Evolutionary conservation across 345 rosid genomes (phyloP).

Genomic region (Barbarea vulgaris): DNA sequence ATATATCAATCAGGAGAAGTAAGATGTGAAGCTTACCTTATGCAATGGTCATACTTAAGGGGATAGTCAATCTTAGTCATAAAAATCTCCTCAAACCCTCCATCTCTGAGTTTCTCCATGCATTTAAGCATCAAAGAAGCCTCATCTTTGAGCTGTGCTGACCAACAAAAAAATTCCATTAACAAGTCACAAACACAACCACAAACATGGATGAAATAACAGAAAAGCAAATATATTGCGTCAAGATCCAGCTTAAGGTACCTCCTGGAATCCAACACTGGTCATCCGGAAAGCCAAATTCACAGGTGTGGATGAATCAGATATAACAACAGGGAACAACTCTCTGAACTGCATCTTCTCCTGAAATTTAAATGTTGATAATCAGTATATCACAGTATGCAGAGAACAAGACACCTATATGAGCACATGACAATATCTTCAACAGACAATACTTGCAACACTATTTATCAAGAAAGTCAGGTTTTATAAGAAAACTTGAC

Average conservation of each 20-base stretch:
- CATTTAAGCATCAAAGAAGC: conserved; percentile 68
- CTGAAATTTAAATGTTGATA: conserved; percentile 46
- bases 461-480: background rate
- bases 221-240: conserved; percentile 6
- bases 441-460: background rate
- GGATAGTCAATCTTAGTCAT: conserved; percentile 77
- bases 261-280: conserved; percentile 69
- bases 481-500: conserved; percentile 1
- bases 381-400: conserved; percentile 24
- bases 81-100: conserved; percentile 78
- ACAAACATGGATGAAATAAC: background rate
- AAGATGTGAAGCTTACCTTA: conserved; percentile 54
- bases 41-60: conserved; percentile 73
- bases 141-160: conserved; percentile 76
- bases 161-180: conserved; percentile 15
- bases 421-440: background rate
- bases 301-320: conserved; percentile 51
- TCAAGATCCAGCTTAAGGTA: conserved; percentile 35
- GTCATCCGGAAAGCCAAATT: conserved; percentile 80
- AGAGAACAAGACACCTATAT: background rate
- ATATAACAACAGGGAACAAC: conserved; percentile 67
- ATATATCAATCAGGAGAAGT: conserved; percentile 8
- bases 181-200: background rate
- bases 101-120: conserved; percentile 66
- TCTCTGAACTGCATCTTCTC: conserved; percentile 54